phyloP scores from a whole-genome alignment of 495 filamentous ascomycete genomes.

The Aspergillus panamensis region DNA sequence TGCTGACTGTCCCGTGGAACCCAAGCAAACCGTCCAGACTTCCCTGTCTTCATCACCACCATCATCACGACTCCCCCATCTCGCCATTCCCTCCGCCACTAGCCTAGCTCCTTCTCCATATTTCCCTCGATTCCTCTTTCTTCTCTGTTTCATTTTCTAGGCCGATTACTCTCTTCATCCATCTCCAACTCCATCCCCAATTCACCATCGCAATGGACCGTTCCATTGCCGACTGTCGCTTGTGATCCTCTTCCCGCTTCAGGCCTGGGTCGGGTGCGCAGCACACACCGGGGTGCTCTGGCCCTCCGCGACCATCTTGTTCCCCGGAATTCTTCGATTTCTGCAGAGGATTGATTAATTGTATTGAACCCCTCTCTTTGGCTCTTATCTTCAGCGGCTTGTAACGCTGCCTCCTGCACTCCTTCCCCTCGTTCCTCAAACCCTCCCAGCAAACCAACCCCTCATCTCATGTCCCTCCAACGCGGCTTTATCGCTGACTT shows the following conservation, averaged over 20 bases:
- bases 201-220: conserved; percentile 20
- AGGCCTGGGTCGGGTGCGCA: conserved; percentile 23
- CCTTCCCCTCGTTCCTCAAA: conserved; percentile 14
- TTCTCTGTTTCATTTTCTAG: conserved; percentile 4
- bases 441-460: conserved; percentile 11
- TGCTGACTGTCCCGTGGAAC: conserved; percentile 15
- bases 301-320: conserved; percentile 20
- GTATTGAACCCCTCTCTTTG: conserved; percentile 17
- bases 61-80: conserved; percentile 5
- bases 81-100: conserved; percentile 15
- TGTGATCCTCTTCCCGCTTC: conserved; percentile 23
- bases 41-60: conserved; percentile 9
- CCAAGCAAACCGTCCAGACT: conserved; percentile 2
- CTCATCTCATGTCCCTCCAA: conserved; percentile 17
- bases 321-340: conserved; percentile 13
- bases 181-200: neutral
- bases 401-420: conserved; percentile 12
- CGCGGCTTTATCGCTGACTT: conserved; percentile 16
- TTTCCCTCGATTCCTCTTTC: conserved; percentile 18
- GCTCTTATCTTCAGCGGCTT: conserved; percentile 20
- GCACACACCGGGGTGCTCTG: conserved; percentile 21
- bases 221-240: conserved; percentile 14
- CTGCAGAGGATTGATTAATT: conserved; percentile 16
- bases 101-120: conserved; percentile 4
- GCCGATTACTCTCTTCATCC: neutral